These are phyloP conservation scores for Pythium sp. DNA, from an alignment of 352 stramenopile species.

Conservation along the genomic window DNA sequence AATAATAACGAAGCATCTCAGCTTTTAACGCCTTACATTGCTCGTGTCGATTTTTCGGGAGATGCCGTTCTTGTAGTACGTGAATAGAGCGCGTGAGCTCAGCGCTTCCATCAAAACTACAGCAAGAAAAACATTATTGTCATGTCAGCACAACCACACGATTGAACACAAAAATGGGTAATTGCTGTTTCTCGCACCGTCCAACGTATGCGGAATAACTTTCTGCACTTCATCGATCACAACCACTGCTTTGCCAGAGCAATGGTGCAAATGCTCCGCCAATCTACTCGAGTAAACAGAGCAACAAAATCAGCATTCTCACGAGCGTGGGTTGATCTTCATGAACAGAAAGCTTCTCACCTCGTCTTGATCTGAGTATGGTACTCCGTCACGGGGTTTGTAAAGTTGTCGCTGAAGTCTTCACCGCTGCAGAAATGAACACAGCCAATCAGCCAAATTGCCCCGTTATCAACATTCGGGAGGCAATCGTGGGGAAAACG, in stretches of 20 bases:
- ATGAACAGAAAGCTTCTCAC: constrained; percentile 21
- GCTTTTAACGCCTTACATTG: constrained; percentile 41
- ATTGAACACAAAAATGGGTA: background rate
- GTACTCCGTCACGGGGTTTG: constrained; percentile 78
- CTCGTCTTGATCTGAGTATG: constrained; percentile 84
- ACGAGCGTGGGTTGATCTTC: background rate
- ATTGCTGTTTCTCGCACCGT: constrained; percentile 38
- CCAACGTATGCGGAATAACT: constrained; percentile 85
- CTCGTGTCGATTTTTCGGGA: constrained; percentile 69
- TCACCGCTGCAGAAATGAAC: constrained; percentile 47
- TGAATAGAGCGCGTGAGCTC: constrained; percentile 63
- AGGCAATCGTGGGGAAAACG: background rate
- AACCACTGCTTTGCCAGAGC: constrained; percentile 84
- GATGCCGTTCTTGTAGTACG: constrained; percentile 75
- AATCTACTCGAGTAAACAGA: constrained; percentile 31
- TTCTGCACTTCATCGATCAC: constrained; percentile 93
- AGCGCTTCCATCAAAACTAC: constrained; percentile 75
- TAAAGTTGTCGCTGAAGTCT: constrained; percentile 85
- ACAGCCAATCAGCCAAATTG: background rate
- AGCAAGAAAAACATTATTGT: background rate
- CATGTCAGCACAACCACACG: background rate
- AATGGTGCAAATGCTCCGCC: constrained; percentile 76
- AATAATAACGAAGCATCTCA: background rate
- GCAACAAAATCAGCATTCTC: background rate
- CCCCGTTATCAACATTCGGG: background rate